Evolutionary conservation across 2,329 filamentous ascomycete genomes (phyloP), one percentile per base, ranked within the genome.

Genomic region (Tolypocladium capitatum): DNA sequence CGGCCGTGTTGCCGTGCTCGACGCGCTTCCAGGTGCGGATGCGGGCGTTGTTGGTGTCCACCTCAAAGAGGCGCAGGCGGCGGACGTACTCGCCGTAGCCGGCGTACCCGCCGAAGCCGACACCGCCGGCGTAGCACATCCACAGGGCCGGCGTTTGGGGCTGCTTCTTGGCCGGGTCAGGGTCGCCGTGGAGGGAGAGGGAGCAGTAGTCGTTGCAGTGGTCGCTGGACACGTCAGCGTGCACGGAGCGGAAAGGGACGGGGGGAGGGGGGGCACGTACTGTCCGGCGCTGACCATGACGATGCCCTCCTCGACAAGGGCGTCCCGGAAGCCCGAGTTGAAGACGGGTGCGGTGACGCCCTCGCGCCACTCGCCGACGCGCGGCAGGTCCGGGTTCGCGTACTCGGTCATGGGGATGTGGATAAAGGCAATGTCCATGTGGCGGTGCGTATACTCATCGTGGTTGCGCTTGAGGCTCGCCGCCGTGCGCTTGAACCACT

Each of bases 151-250:
- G 82, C 44, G 74, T 74, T n/a, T 52, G 51, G 2, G 52, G 49
- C 3, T 51, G 47, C 30, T 53, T 49, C 42, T 54, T 50, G 4
- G 48, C 49, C 21, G 52, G 31, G 36, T 54, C 50, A 4, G 51
- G 52, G 43, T 70, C 60, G 21, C 60, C 61, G 34, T 63, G 46
- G 18, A 60, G 64, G 1, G 76, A 81, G 9, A 96, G 74, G 53
- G 86, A 82, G 64, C 92, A 98, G 64, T 96, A 97, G 60, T 98
- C 92, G 62, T 98, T 98, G 54, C 85, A 91, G 61, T 98, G 92
- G 60, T 98, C 92, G 63, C 83, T 86, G 42, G 13, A 32, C 30
- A 14, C 2, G 51, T 62, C 54, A 64, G 58, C 16, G 10, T 16
- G 4, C 13, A 7, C 16, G 7, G 24, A 24, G 10, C 8, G 5